A percentile compares a stretch with the other conserved stretches of the same genome.
These are phyloP conservation scores for Huntiella bhutanensis DNA, from an alignment of 2,329 filamentous ascomycete genomes.

Conservation along the genomic window DNA sequence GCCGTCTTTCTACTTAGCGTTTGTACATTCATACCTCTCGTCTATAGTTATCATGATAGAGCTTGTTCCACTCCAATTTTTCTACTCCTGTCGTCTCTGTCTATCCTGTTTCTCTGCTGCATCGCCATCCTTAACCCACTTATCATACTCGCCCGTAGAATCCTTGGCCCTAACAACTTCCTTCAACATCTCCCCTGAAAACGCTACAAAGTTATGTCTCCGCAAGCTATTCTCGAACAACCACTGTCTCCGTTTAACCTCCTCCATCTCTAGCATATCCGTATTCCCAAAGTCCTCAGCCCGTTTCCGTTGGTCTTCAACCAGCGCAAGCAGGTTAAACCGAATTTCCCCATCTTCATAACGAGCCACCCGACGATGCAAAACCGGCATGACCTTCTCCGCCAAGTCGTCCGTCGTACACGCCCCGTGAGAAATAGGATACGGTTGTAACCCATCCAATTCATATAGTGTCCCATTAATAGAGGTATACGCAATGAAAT, in stretches of 20 bases:
- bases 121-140: slow-evolving; percentile 36
- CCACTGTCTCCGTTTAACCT: slow-evolving; percentile 72
- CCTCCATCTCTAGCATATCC: slow-evolving; percentile 60
- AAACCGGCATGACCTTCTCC: slow-evolving; percentile 62
- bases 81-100: too few relatives aligned
- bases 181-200: slow-evolving; percentile 78
- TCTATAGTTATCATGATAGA: too few relatives aligned
- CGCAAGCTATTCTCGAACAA: slow-evolving; percentile 86
- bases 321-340: slow-evolving; percentile 91
- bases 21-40: too few relatives aligned
- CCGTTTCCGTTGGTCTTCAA: slow-evolving; percentile 57
- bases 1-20: too few relatives aligned
- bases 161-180: slow-evolving; percentile 63
- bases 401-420: slow-evolving; percentile 58
- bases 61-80: too few relatives aligned
- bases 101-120: too few relatives aligned
- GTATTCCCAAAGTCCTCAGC: slow-evolving; percentile 68
- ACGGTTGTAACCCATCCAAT: slow-evolving; percentile 82
- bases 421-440: slow-evolving; percentile 71
- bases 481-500: slow-evolving; percentile 89
- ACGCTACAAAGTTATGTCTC: slow-evolving; percentile 89
- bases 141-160: slow-evolving; percentile 38
- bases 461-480: slow-evolving; percentile 73
- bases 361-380: slow-evolving; percentile 63
- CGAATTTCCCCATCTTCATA: slow-evolving; percentile 79